Conservation (phyloP, 108 stramenopile genomes). For the Conticribra guillardii region DNA sequence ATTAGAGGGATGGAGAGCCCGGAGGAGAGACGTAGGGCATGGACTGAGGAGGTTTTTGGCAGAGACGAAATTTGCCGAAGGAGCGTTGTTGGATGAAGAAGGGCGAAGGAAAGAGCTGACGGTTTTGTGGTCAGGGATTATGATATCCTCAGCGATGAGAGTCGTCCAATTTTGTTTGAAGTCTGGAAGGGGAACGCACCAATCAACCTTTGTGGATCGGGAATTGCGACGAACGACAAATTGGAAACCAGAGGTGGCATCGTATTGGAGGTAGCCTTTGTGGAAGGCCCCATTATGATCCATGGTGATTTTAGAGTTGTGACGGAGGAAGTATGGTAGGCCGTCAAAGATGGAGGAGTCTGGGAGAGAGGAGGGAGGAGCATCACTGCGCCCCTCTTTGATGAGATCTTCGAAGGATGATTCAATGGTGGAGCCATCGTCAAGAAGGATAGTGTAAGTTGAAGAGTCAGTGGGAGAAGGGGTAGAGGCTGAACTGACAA, state of each 20-base stretch:
- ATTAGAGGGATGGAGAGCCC: neutral
- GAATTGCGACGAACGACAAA: no score
- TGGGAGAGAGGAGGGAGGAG: neutral
- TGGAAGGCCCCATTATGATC: no score
- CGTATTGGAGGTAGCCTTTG: no score
- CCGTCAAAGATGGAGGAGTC: neutral
- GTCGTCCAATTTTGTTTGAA: neutral
- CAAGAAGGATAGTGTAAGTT: neutral
- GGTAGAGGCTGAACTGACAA: no score
- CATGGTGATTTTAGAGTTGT: no score
- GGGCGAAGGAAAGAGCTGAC: no score
- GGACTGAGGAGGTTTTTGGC: neutral
- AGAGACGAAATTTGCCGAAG: no score
- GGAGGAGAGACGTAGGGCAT: conserved; percentile 5
- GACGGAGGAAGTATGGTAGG: conserved; percentile 9
- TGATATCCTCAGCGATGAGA: neutral
- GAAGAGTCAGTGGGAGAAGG: neutral
- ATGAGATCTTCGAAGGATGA: neutral
- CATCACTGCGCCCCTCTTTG: neutral
- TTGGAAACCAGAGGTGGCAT: conserved; percentile 4
- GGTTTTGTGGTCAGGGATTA: neutral
- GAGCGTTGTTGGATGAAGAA: no score
- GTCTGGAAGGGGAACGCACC: no score
- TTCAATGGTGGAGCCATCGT: neutral
- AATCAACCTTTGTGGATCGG: conserved; percentile 18